A percentile compares a stretch with the other conserved stretches of the same genome.
These are phyloP conservation scores for Nothophoma quercina DNA, from an alignment of 2,329 filamentous ascomycete species.

Conservation along the genomic window DNA sequence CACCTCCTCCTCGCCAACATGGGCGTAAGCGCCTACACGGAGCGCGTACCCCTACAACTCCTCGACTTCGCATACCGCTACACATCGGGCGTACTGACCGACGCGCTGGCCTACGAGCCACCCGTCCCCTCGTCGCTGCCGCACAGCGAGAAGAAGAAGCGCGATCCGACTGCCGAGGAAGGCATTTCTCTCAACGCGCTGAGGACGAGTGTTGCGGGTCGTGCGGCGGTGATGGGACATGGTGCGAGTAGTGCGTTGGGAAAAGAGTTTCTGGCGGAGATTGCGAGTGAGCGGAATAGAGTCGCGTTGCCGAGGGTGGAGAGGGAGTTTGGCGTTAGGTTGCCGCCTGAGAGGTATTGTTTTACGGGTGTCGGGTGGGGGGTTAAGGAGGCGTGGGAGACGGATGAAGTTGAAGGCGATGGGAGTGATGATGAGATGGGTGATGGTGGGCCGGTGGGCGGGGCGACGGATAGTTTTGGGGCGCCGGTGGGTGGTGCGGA, in stretches of 20 bases:
- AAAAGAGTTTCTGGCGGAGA: constrained; percentile 79
- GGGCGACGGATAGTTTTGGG: constrained; percentile 20
- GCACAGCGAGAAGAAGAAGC: constrained; percentile 32
- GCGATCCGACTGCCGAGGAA: constrained; percentile 39
- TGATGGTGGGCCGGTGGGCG: constrained; percentile 33
- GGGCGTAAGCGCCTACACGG: constrained; percentile 80
- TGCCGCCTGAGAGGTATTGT: constrained; percentile 68
- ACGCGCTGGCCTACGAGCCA: constrained; percentile 57
- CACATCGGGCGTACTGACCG: constrained; percentile 73
- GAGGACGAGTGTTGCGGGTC: constrained; percentile 73
- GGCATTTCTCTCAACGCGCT: constrained; percentile 71
- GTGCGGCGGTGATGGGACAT: constrained; percentile 56
- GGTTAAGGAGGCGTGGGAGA: constrained; percentile 64
- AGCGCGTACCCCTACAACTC: constrained; percentile 81
- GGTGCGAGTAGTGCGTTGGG: constrained; percentile 53
- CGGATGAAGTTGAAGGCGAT: constrained; percentile 72
- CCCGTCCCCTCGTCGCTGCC: constrained; percentile 21
- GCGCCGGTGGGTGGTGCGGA: constrained; percentile 25
- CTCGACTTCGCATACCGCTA: constrained; percentile 88
- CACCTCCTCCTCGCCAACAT: constrained; percentile 81
- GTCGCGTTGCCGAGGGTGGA: constrained; percentile 55
- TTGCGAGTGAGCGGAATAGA: constrained; percentile 63
- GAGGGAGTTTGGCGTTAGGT: constrained; percentile 63
- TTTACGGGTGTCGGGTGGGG: constrained; percentile 48
- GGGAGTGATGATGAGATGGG: constrained; percentile 65